Conservation (phyloP, 2,329 filamentous ascomycete genomes). For the Drechslerella dactyloides region DNA sequence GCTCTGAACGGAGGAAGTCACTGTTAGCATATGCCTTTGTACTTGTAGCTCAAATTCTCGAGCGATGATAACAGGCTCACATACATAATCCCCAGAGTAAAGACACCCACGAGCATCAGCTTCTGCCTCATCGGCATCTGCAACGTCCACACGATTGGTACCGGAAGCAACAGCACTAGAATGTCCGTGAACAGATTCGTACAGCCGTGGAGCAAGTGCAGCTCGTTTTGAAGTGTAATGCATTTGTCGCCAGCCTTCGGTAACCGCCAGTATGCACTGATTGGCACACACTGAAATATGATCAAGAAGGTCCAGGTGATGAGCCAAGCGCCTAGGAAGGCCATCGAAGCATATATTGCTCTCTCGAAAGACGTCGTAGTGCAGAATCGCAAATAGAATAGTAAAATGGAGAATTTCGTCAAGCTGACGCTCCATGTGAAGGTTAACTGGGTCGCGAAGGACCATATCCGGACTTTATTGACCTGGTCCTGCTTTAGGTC, state of each 20-base stretch:
- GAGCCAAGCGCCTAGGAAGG: conserved; percentile 56
- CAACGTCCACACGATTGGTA: conserved; percentile 61
- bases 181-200: conserved; percentile 69
- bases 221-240: conserved; percentile 60
- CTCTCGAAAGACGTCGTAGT: conserved; percentile 56
- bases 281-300: conserved; percentile 59
- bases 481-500: conserved; percentile 31
- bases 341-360: conserved; percentile 56
- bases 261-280: conserved; percentile 56
- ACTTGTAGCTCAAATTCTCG: not conserved
- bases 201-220: conserved; percentile 65
- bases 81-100: conserved; percentile 63
- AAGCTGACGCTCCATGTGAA: conserved; percentile 59
- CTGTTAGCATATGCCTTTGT: conserved; percentile 7
- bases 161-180: conserved; percentile 63
- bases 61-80: conserved; percentile 52
- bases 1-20: conserved; percentile 6
- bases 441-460: conserved; percentile 57
- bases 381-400: conserved; percentile 58
- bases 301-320: conserved; percentile 58
- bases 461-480: conserved; percentile 34
- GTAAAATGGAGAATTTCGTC: conserved; percentile 60
- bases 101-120: conserved; percentile 61
- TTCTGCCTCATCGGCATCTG: conserved; percentile 62
- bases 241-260: conserved; percentile 57